These are phyloP conservation scores for Lycium ferocissimum DNA, from an alignment of 257 asterid genomes.

Conservation along the genomic window DNA sequence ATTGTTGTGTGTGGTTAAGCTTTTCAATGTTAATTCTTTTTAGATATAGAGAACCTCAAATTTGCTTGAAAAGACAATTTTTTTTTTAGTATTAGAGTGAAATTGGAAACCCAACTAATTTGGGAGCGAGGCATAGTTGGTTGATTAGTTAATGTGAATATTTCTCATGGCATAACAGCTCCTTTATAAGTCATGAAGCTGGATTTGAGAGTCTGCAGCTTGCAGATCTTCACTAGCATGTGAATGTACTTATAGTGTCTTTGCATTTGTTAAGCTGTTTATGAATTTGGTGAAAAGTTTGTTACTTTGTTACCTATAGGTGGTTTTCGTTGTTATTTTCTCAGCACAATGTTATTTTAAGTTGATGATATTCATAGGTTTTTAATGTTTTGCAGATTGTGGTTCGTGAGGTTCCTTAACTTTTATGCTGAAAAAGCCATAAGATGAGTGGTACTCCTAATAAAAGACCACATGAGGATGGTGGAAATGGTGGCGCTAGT, in stretches of 20 bases:
- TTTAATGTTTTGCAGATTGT: conserved; percentile 23
- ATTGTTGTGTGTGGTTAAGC: background rate
- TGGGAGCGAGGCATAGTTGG: background rate
- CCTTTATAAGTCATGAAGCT: background rate
- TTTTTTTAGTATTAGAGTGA: background rate
- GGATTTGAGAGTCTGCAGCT: background rate
- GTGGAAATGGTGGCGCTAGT: conserved; percentile 58
- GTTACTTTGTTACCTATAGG: background rate
- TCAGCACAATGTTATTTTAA: background rate
- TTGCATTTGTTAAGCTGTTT: conserved; percentile 10
- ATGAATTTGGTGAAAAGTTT: conserved; percentile 15
- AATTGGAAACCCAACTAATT: background rate
- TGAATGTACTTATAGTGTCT: background rate
- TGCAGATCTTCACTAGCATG: background rate
- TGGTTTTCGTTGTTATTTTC: conserved; percentile 23
- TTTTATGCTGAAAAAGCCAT: conserved; percentile 26
- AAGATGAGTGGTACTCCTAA: conserved; percentile 79
- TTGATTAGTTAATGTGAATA: background rate
- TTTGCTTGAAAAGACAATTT: background rate
- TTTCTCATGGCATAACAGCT: too few relatives aligned
- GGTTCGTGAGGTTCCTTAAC: background rate
- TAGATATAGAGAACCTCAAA: background rate
- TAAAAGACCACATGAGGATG: conserved; percentile 79
- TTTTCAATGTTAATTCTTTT: background rate
- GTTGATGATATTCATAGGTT: background rate